These are phyloP conservation scores for Biscogniauxia sp. DNA, from an alignment of 2,329 filamentous ascomycete species.

Conservation along the genomic window DNA sequence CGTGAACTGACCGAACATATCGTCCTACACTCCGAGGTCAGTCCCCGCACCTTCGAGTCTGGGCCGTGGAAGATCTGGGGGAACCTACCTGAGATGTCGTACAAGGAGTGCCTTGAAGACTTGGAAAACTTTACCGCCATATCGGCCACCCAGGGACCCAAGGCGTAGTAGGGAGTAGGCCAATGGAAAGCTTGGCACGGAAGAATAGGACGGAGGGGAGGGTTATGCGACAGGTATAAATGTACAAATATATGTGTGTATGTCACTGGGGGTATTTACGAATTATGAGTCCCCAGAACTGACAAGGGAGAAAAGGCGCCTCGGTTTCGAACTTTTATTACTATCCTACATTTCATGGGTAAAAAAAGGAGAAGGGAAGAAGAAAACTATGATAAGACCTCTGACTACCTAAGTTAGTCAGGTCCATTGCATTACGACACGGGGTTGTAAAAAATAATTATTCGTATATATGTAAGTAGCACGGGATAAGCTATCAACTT, in stretches of 20 bases:
- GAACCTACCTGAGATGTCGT: constrained; percentile 53
- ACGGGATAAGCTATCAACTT: no score
- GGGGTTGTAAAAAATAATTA: no score
- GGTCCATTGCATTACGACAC: no score
- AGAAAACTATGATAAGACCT: no score
- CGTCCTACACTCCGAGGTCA: constrained; percentile 52
- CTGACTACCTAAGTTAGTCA: no score
- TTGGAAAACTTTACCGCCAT: constrained; percentile 4
- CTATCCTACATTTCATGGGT: no score
- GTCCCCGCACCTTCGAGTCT: constrained; percentile 45
- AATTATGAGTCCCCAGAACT: not conserved
- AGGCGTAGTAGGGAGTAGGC: not conserved
- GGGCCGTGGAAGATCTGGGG: constrained; percentile 65
- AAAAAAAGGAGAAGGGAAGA: no score
- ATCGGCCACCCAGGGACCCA: constrained; percentile 8
- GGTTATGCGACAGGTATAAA: not conserved
- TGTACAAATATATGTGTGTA: not conserved
- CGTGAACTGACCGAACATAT: constrained; percentile 62
- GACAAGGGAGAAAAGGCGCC: no score
- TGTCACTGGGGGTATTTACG: not conserved
- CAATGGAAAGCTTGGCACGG: no score
- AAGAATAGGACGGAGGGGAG: not conserved
- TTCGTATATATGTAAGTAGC: no score
- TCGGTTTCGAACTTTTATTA: no score
- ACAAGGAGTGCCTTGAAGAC: constrained; percentile 38